Conservation (phyloP, 1,284 basidiomycete genomes). For the Pyrrhoderma noxium region DNA sequence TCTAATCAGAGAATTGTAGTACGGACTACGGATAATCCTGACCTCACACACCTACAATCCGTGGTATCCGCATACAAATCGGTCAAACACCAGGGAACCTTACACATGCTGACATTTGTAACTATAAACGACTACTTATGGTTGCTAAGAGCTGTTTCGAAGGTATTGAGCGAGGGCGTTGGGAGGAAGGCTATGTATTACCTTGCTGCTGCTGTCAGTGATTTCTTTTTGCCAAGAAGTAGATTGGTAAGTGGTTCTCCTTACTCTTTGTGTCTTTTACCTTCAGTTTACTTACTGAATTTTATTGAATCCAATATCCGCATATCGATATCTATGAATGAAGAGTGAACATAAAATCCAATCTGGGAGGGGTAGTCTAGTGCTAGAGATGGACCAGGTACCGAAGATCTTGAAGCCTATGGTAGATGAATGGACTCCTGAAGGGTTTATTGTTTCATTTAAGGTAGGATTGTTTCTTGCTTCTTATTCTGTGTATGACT, state of each 20-base stretch:
- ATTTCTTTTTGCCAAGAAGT: slow-evolving; percentile 92
- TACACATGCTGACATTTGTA: slow-evolving; percentile 87
- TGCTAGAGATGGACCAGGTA: slow-evolving; percentile 98
- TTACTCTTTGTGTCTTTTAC: not conserved
- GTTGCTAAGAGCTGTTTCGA: slow-evolving; percentile 77
- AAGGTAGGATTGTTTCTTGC: slow-evolving; percentile 54
- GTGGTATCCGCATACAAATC: slow-evolving; percentile 80
- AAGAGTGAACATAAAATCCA: slow-evolving; percentile 98
- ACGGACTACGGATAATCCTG: slow-evolving; percentile 45
- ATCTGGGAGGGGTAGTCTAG: slow-evolving; percentile 86
- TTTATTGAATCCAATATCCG: no score
- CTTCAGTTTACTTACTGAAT: no score
- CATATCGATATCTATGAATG: not conserved
- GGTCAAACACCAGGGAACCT: slow-evolving; percentile 63
- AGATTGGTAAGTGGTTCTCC: slow-evolving; percentile 60
- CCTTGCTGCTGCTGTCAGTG: slow-evolving; percentile 94
- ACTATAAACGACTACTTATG: slow-evolving; percentile 97
- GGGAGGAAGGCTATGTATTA: slow-evolving; percentile 85
- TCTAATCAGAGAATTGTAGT: slow-evolving; percentile 53
- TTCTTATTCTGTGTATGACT: not conserved
- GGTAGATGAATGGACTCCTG: slow-evolving; percentile 89
- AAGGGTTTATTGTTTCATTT: slow-evolving; percentile 93
- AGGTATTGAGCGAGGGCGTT: slow-evolving; percentile 60
- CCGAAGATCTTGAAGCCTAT: slow-evolving; percentile 92
- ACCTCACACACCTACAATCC: slow-evolving; percentile 60